Conservation (phyloP, 2,329 filamentous ascomycete species). For the Verticillium longisporum region DNA sequence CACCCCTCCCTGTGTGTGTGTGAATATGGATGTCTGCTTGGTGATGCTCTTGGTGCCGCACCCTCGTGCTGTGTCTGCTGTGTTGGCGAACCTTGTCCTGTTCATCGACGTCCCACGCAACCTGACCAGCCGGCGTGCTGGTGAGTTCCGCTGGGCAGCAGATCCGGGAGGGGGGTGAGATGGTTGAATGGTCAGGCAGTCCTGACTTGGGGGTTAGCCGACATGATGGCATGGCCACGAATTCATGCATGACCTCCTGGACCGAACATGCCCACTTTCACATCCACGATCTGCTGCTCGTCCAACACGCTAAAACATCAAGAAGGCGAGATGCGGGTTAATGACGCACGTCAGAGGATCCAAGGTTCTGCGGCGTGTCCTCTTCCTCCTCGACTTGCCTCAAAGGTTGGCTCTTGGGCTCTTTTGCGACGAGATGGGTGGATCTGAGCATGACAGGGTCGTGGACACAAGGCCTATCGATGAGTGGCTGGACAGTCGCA, state of each 20-base stretch:
- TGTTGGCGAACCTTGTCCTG: background rate
- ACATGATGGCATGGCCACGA: constrained; percentile 34
- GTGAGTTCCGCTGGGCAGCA: background rate
- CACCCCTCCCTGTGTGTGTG: background rate
- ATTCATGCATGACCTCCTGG: constrained; percentile 33
- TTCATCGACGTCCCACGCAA: background rate
- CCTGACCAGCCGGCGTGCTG: background rate
- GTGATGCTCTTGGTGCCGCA: background rate
- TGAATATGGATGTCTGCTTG: background rate
- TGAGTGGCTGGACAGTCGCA: background rate
- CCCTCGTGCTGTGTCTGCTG: background rate
- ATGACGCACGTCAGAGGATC: constrained; percentile 1
- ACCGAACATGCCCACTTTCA: constrained; percentile 22
- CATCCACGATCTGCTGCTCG: constrained; percentile 16
- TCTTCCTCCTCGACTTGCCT: background rate
- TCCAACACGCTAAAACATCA: constrained; percentile 17
- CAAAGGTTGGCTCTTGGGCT: background rate
- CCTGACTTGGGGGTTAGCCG: constrained; percentile 18
- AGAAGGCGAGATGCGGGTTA: background rate
- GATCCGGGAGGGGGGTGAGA: background rate
- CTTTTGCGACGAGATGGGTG: background rate
- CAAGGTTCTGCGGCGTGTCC: background rate
- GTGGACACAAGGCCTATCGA: background rate
- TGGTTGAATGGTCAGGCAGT: background rate
- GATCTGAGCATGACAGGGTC: background rate